Conservation (phyloP, 257 asterid genomes). For the Eustoma russellianum region DNA sequence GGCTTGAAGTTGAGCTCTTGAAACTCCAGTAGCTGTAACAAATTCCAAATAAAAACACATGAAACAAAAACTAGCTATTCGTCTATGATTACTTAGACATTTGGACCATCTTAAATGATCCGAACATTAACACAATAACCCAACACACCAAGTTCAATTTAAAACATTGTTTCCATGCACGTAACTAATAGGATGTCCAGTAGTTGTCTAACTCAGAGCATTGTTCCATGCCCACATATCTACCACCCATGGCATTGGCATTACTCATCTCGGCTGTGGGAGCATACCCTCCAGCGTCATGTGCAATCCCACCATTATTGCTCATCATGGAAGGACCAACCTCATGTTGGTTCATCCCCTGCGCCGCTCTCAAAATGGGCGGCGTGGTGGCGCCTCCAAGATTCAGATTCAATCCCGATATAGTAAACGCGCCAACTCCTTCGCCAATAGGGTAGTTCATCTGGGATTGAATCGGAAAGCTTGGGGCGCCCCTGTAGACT, state of each 20-base stretch:
- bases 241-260: conserved; percentile 20
- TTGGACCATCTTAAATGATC: too few relatives aligned
- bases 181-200: conserved; percentile 44
- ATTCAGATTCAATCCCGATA: conserved; percentile 68
- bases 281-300: conserved; percentile 2
- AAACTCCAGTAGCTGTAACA: conserved; percentile 4
- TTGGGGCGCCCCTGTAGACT: conserved; percentile 25
- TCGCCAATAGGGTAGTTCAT: conserved; percentile 22
- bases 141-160: background rate
- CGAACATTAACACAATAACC: too few relatives aligned
- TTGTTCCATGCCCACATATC: conserved; percentile 48
- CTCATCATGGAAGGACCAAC: conserved; percentile 25
- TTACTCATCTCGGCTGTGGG: conserved; percentile 15
- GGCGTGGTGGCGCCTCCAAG: conserved; percentile 36
- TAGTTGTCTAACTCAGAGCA: conserved; percentile 57
- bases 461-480: conserved; percentile 40
- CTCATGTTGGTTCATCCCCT: conserved; percentile 35
- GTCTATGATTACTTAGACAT: too few relatives aligned
- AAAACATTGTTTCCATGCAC: too few relatives aligned
- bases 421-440: conserved; percentile 42
- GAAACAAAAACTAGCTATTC: too few relatives aligned
- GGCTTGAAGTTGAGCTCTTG: conserved; percentile 6
- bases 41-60: background rate
- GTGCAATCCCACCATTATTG: conserved; percentile 14
- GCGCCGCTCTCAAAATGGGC: too few relatives aligned